Evolutionary conservation across 257 asterid species (phyloP), one percentile per base, ranked within the genome.

Genomic region (Gardenia jasminoides): DNA sequence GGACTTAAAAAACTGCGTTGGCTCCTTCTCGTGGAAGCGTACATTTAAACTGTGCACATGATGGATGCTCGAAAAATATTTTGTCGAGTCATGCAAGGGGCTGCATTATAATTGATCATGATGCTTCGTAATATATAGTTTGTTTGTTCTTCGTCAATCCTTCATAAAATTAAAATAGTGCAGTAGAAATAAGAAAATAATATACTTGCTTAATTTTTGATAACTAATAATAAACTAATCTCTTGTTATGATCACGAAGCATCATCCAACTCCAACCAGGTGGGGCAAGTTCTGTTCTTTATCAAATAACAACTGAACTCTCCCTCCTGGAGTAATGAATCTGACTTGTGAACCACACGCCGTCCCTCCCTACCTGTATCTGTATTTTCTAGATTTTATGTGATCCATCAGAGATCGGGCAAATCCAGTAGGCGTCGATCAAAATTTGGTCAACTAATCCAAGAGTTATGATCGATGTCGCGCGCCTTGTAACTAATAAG

Each of bases 321-420:
- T 48, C 54, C 54, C 12, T 10, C 2, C 19, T 17, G 16, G 36
- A 7, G 5, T 22, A 36, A 31, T 36, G 10, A 44, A 44, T 70
- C 59, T n/a, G 59, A 44, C 61, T 46, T 46, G 75, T n/a, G 61
- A 71, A 5, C 74, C 36, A 11, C 56, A 69, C 24, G 56, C 10
- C 24, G 17, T 43, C 54, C 26, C 75, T 4, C 9, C 19, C 19
- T 41, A 22, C 10, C 54, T 31, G n/a, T 67, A 31, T 16, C 19
- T 30, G 43, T 65, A 65, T 65, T 9, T 65, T 65, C n/a, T 1
- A 44, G 33, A 69, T 43, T 43, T 70, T 43, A 2, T 70, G 30
- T 46, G 75, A 71, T 71, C n/a, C 59, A 71, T 46, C 41, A n/a
- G 41, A n/a, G 75, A 71, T 71, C 41, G 13, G n/a, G 41, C 20